Base-by-base conservation (phyloP, 2,329 filamentous ascomycete genomes). In the Diaporthe nobilis region DNA sequence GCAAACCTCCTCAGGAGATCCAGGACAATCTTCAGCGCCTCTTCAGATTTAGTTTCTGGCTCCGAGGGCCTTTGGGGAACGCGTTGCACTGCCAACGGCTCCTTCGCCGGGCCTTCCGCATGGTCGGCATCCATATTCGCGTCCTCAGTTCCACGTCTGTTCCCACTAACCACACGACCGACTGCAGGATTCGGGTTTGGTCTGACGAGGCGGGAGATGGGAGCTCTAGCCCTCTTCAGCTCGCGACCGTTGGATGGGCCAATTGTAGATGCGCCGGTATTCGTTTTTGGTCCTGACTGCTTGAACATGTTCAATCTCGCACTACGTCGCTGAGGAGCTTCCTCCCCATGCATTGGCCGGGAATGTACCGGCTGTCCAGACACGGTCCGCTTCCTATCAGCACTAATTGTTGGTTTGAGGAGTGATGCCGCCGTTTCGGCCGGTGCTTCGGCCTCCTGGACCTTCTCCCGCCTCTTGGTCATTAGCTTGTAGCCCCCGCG, bases 91-190 rank as follows among this genome's bases (percentile, higher is more conserved):
- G 78, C 73, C 4, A 84, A 80, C 17, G 78, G 77, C 75, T 90
- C 89, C 77, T 86, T 89, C 15, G 83, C 77, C 72, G 86, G 84
- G 39, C 83, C 82, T 78, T 95, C 94, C 79, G 91, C 93, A 28
- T 90, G 87, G 77, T 97, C 93, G 47, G 92, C 84, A 73, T 96
- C 94, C 86, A 92, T 90, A 53, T 87, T 87, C 76, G 93, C 91
- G 71, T 94, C 90, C 65, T 92, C 90, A 31, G 90, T 77, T 3
- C 92, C 92, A 82, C 97, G 98, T 75, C 96, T 91, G 82, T 97
- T 98, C 31, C 95, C 96, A 82, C 95, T 98, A 60, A 98, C 95
- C 73, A 96, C 94, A 80, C 96, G 91, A 25, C 95, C 95, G 53
- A 97, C 94, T 72, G 90, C 95, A 4, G 94, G 91, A 22, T 90